Evolutionary conservation across 345 rosid species (phyloP).

Genomic region (Corchorus olitorius): DNA sequence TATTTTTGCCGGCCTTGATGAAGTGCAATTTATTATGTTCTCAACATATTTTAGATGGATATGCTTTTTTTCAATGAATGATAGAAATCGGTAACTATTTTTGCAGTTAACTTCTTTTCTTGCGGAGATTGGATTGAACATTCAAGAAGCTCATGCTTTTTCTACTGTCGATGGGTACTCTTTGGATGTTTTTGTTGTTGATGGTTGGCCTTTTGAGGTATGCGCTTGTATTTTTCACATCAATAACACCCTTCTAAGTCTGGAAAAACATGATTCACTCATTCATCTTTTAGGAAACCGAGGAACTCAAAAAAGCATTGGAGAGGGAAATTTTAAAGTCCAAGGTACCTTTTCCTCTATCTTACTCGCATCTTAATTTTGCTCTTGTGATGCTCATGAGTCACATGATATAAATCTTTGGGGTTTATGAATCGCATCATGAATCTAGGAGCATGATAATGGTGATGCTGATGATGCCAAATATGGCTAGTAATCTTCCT

Average conservation of each 20-base stretch:
- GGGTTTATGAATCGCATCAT: neutral
- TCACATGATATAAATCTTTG: conserved; percentile 13
- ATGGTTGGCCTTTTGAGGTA: conserved; percentile 96
- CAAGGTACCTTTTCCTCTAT: conserved; percentile 54
- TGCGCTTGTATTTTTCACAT: neutral
- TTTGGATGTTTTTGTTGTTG: conserved; percentile 92
- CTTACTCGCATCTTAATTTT: conserved; percentile 7
- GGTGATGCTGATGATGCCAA: conserved; percentile 4
- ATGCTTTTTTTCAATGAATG: neutral
- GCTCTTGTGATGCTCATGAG: conserved; percentile 3
- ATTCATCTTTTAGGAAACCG: conserved; percentile 56
- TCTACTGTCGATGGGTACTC: conserved; percentile 94
- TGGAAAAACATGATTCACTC: conserved; percentile 8
- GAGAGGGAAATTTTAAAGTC: conserved; percentile 69
- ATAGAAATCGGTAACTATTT: conserved; percentile 5
- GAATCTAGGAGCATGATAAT: neutral
- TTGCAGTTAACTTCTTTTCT: conserved; percentile 81
- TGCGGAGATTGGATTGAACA: conserved; percentile 89
- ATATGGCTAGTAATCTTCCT: conserved; percentile 3
- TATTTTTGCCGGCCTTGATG: conserved; percentile 7
- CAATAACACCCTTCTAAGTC: neutral
- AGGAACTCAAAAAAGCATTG: conserved; percentile 67
- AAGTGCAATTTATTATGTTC: neutral
- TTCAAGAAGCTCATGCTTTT: conserved; percentile 97
- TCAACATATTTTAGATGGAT: neutral